Percentiles rank a stretch among this genome's conserved stretches.
Conservation (phyloP, 495 filamentous ascomycete species). For the Penicillium lagena region DNA sequence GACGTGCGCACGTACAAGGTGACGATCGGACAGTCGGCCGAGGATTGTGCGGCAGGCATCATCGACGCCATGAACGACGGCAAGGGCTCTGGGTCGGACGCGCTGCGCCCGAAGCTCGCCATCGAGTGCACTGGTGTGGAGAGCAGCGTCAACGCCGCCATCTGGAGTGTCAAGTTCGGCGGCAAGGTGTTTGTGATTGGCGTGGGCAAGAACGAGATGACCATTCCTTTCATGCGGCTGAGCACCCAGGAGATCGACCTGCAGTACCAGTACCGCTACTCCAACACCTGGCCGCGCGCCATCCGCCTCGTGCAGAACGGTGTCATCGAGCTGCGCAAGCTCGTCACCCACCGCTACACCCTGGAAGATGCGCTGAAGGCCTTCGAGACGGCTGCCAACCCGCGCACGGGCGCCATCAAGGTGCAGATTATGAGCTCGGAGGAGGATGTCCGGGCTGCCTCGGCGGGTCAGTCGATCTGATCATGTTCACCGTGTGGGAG, state of each 20-base stretch:
- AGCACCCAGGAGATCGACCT: slow-evolving; percentile 89
- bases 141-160: slow-evolving; percentile 74
- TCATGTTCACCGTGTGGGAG: not conserved
- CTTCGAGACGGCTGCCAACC: slow-evolving; percentile 78
- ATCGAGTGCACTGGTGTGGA: slow-evolving; percentile 94
- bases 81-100: slow-evolving; percentile 47
- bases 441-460: slow-evolving; percentile 39
- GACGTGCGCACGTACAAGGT: slow-evolving; percentile 73
- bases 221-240: slow-evolving; percentile 85
- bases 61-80: slow-evolving; percentile 45
- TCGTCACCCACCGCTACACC: slow-evolving; percentile 82
- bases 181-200: slow-evolving; percentile 93
- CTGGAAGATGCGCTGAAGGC: slow-evolving; percentile 85
- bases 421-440: slow-evolving; percentile 68
- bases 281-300: slow-evolving; percentile 90
- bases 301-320: slow-evolving; percentile 81
- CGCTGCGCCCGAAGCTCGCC: slow-evolving; percentile 67
- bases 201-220: slow-evolving; percentile 90
- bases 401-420: slow-evolving; percentile 92
- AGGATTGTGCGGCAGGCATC: slow-evolving; percentile 62
- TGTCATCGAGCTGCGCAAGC: slow-evolving; percentile 67
- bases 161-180: slow-evolving; percentile 85
- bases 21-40: slow-evolving; percentile 53
- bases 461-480: slow-evolving; percentile 29
- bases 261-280: slow-evolving; percentile 93